Conservation (phyloP, 116 monocot genomes). For the Papilionanthe hybrid region DNA sequence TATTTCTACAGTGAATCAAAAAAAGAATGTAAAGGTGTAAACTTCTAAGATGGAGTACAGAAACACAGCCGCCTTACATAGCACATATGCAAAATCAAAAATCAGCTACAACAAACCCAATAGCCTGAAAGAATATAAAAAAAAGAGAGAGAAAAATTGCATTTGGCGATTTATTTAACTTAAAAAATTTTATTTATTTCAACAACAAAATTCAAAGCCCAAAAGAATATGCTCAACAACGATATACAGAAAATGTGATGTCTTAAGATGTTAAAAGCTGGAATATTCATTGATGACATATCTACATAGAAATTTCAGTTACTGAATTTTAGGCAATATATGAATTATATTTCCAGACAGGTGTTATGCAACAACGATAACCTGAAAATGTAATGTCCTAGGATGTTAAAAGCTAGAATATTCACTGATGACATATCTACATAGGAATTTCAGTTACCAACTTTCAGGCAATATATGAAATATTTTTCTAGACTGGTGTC, state of each 20-base stretch:
- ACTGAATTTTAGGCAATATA: background rate
- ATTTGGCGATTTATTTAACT: background rate
- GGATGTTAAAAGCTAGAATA: background rate
- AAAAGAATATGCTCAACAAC: background rate
- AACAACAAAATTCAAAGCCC: too few species aligned
- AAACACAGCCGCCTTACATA: background rate
- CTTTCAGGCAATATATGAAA: background rate
- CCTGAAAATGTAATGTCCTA: background rate
- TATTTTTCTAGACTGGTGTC: background rate
- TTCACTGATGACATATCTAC: background rate
- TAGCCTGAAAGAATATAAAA: background rate
- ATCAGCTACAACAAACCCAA: background rate
- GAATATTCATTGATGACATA: background rate
- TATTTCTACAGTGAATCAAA: conserved; percentile 46
- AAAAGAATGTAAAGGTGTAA: background rate
- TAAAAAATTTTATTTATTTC: too few species aligned
- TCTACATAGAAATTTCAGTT: background rate
- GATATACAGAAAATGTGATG: background rate
- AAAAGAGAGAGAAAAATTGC: background rate
- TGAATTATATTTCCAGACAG: background rate
- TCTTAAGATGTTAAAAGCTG: background rate
- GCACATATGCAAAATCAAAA: background rate
- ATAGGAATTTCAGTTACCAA: background rate
- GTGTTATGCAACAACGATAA: background rate
- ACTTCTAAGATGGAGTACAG: background rate